phyloP scores from a whole-genome alignment of 148 eudicot genomes.

The Bassia scoparia region DNA sequence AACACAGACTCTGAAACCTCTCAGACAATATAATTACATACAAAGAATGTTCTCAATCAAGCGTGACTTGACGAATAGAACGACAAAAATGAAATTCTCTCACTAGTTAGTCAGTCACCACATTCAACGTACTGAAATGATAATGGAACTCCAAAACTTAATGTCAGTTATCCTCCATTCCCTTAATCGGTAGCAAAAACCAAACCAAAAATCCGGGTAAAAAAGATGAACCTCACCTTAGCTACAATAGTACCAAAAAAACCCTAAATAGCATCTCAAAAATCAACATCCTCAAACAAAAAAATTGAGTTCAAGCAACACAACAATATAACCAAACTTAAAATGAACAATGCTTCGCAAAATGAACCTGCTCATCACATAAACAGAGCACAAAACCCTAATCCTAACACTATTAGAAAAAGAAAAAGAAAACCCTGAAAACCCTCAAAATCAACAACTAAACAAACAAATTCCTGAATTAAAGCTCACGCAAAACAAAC shows the following conservation, averaged over 20 bases:
- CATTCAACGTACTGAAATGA: not conserved
- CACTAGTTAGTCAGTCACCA: not conserved
- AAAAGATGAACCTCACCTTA: no score
- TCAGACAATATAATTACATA: no score
- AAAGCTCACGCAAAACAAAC: not conserved
- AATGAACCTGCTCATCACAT: not conserved
- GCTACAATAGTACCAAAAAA: no score
- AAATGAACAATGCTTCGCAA: not conserved
- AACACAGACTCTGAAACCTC: no score
- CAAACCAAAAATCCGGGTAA: no score
- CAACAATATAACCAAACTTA: no score
- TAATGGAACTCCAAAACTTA: not conserved
- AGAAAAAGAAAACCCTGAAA: no score
- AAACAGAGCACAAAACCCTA: not conserved
- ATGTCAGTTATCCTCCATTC: not conserved
- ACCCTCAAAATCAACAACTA: not conserved
- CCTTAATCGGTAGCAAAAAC: not conserved
- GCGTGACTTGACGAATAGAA: no score
- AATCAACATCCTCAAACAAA: not conserved
- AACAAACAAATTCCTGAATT: not conserved
- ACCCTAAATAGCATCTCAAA: not conserved
- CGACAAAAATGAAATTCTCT: no score
- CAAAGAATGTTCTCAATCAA: no score
- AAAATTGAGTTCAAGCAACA: not conserved
- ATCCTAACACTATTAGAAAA: no score